phyloP scores from a whole-genome alignment of 1,284 basidiomycete species.

The Cutaneotrichosporon dermatis region DNA sequence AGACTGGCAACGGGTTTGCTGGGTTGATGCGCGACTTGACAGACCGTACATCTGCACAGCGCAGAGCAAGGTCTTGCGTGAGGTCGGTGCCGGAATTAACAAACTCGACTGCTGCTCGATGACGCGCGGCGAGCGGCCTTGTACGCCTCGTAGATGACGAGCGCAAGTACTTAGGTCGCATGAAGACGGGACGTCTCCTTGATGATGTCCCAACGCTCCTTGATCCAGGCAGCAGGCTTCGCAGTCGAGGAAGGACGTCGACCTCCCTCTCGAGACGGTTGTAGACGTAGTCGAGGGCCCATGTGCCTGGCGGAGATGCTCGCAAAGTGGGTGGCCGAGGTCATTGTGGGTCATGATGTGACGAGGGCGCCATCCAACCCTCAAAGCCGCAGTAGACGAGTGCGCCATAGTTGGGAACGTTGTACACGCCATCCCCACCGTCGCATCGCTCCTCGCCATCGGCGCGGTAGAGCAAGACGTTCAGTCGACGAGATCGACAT shows the following conservation, averaged over 20 bases:
- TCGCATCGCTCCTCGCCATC: slow-evolving; percentile 90
- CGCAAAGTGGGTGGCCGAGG: slow-evolving; percentile 82
- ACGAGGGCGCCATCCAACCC: slow-evolving; percentile 85
- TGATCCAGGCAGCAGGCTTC: slow-evolving; percentile 73
- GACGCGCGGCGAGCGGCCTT: slow-evolving; percentile 75
- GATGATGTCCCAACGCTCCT: slow-evolving; percentile 74
- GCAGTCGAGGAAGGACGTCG: slow-evolving; percentile 57
- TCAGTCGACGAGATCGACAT: slow-evolving; percentile 81
- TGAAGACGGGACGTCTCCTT: slow-evolving; percentile 72
- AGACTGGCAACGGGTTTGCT: slow-evolving; percentile 66
- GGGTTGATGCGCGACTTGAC: slow-evolving; percentile 77
- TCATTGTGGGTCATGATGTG: slow-evolving; percentile 83
- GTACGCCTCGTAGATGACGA: slow-evolving; percentile 83
- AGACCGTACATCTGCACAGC: slow-evolving; percentile 85
- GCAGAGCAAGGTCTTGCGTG: slow-evolving; percentile 77
- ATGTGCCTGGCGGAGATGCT: slow-evolving; percentile 73
- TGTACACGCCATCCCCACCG: slow-evolving; percentile 67
- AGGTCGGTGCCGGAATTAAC: slow-evolving; percentile 77
- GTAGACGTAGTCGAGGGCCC: slow-evolving; percentile 83
- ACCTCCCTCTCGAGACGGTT: slow-evolving; percentile 57
- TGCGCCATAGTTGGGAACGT: slow-evolving; percentile 66
- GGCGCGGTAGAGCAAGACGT: slow-evolving; percentile 72
- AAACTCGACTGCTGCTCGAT: slow-evolving; percentile 81
- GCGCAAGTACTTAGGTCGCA: slow-evolving; percentile 92
- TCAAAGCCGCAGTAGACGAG: slow-evolving; percentile 86